Evolutionary conservation across 805 yeast genomes (phyloP).

Genomic region (Candida montana): DNA sequence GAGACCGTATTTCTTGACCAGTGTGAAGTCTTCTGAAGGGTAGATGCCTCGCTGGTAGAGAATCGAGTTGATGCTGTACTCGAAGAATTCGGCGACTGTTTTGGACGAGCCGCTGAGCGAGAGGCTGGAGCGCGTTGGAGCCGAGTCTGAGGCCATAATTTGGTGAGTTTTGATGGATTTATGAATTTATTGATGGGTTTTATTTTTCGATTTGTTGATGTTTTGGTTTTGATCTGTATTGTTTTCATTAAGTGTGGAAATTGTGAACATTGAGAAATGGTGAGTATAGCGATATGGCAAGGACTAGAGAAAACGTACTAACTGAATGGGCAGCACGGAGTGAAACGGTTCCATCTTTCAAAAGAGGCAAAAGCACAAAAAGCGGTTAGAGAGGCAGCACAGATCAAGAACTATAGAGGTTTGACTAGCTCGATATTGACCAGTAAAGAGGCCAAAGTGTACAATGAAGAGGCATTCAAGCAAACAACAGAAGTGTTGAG

Average conservation of each 20-base stretch:
- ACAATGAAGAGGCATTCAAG: conserved; percentile 37
- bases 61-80: conserved; percentile 73
- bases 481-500: conserved; percentile 53
- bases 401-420: conserved; percentile 49
- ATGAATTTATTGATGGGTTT: too few relatives aligned
- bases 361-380: conserved; percentile 51
- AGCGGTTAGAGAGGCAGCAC: conserved; percentile 50
- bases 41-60: conserved; percentile 87
- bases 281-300: not conserved
- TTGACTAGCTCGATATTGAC: conserved; percentile 42
- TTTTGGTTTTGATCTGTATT: conserved; percentile 33
- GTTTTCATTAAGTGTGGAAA: conserved; percentile 7
- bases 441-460: conserved; percentile 26
- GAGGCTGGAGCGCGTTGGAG: conserved; percentile 61
- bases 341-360: conserved; percentile 53
- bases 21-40: conserved; percentile 78
- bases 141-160: conserved; percentile 37
- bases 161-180: conserved; percentile 24
- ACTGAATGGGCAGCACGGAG: conserved; percentile 50
- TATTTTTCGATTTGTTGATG: conserved; percentile 32
- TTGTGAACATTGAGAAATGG: conserved; percentile 5
- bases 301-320: too few relatives aligned
- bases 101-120: conserved; percentile 67
- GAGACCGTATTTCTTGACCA: conserved; percentile 74
- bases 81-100: conserved; percentile 76